These are phyloP conservation scores for Phaseolus lunatus DNA, from an alignment of 306 rosid species.

Conservation along the genomic window DNA sequence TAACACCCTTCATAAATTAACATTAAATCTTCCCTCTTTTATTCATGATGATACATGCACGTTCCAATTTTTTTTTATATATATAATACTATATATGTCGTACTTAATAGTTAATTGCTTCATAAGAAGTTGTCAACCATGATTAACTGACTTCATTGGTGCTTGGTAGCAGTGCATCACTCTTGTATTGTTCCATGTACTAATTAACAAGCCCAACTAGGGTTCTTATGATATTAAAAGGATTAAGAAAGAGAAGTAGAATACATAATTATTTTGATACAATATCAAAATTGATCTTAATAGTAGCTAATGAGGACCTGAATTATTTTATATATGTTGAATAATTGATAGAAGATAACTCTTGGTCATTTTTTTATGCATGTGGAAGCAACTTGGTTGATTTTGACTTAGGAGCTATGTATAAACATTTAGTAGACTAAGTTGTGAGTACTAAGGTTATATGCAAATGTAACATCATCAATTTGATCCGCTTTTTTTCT, in stretches of 20 bases:
- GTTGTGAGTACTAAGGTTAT: slow-evolving; percentile 8
- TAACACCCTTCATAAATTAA: slow-evolving; percentile 14
- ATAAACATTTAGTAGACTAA: background rate
- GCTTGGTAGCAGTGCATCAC: background rate
- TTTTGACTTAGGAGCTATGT: slow-evolving; percentile 8
- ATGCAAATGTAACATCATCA: slow-evolving; percentile 29
- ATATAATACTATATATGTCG: background rate
- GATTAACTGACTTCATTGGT: slow-evolving; percentile 12
- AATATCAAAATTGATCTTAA: background rate
- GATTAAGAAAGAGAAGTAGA: background rate
- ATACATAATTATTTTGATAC: background rate
- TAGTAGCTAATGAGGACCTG: background rate
- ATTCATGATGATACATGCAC: slow-evolving; percentile 29
- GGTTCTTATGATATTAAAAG: background rate
- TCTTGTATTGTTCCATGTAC: background rate
- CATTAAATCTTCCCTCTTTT: background rate
- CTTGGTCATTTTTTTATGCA: slow-evolving; percentile 14
- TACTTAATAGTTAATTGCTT: background rate
- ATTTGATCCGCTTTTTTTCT: slow-evolving; percentile 33
- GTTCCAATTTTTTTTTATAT: slow-evolving; percentile 9
- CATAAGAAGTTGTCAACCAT: slow-evolving; percentile 33
- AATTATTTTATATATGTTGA: slow-evolving; percentile 35
- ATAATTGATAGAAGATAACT: background rate
- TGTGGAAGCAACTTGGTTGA: slow-evolving; percentile 26
- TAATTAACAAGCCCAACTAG: background rate